These are phyloP conservation scores for Sporothrix dimorphospora DNA, from an alignment of 2,329 filamentous ascomycete species.

Conservation along the genomic window DNA sequence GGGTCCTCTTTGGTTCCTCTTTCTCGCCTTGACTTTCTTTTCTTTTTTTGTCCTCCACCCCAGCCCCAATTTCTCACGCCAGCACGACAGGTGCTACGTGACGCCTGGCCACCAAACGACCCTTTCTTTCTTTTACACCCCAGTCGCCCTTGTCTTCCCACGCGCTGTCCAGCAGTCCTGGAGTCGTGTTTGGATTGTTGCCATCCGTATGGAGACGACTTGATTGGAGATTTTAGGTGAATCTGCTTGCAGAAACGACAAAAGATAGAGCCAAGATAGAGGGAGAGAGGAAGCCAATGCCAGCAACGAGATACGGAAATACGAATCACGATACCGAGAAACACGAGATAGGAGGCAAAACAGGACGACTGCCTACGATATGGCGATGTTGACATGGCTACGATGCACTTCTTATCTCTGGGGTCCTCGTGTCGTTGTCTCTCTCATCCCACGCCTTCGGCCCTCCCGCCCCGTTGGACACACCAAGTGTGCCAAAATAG, in stretches of 20 bases:
- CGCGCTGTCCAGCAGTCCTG: not conserved
- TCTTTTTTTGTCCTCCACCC: not conserved
- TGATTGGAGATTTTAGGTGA: not conserved
- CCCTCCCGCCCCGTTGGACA: not conserved
- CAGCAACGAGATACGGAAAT: not conserved
- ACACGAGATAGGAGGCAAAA: conserved; percentile 7
- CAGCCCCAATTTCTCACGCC: conserved; percentile 20
- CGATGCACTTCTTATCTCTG: not conserved
- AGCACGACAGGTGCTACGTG: conserved; percentile 28
- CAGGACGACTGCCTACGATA: not conserved
- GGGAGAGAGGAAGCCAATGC: not conserved
- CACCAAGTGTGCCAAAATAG: not conserved
- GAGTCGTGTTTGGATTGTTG: conserved; percentile 23
- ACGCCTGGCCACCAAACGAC: conserved; percentile 14
- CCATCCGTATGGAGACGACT: not conserved
- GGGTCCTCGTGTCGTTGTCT: not conserved
- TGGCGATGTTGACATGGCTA: not conserved
- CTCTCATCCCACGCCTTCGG: not conserved
- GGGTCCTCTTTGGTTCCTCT: not conserved
- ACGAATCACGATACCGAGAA: not conserved
- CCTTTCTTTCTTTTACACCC: not conserved
- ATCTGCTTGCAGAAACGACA: not conserved
- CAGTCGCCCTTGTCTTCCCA: not conserved
- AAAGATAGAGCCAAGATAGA: not conserved
- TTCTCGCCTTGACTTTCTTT: not conserved